Percentiles rank a stretch among this genome's conserved stretches.
These are phyloP conservation scores for Murraya koenigii DNA, from an alignment of 345 rosid species.

Conservation along the genomic window DNA sequence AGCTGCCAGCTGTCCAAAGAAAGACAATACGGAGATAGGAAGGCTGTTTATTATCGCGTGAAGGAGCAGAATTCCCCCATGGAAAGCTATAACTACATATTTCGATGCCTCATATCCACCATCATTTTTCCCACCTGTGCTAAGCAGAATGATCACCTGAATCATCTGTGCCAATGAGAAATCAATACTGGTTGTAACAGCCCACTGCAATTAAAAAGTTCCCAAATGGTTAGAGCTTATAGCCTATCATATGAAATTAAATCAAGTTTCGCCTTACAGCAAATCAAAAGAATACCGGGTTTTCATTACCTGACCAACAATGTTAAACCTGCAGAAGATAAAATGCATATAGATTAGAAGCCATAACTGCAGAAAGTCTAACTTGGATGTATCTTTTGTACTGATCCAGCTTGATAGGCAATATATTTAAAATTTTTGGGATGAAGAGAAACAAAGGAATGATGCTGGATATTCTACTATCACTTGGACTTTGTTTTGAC, in stretches of 20 bases:
- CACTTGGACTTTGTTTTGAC: neutral
- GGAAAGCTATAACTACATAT: slow-evolving; percentile 67
- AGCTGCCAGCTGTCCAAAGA: slow-evolving; percentile 92
- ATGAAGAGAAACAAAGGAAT: neutral
- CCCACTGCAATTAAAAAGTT: slow-evolving; percentile 70
- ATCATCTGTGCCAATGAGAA: slow-evolving; percentile 65
- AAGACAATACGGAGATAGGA: slow-evolving; percentile 75
- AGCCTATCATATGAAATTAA: slow-evolving; percentile 12
- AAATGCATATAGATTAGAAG: slow-evolving; percentile 23
- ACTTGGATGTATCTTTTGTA: neutral
- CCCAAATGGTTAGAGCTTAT: slow-evolving; percentile 15
- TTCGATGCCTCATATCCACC: slow-evolving; percentile 90
- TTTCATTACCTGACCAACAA: slow-evolving; percentile 78
- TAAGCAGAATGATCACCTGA: slow-evolving; percentile 76
- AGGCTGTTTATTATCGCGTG: slow-evolving; percentile 85
- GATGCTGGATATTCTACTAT: neutral
- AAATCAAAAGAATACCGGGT: neutral
- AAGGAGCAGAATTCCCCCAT: slow-evolving; percentile 69
- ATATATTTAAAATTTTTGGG: neutral
- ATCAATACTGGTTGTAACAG: slow-evolving; percentile 70
- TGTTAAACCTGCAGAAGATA: slow-evolving; percentile 79
- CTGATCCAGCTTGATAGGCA: neutral
- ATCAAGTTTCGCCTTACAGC: neutral
- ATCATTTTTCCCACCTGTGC: slow-evolving; percentile 92
- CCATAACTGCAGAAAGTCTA: neutral